Conservation (phyloP, 192 early-diverging fungal genomes). For the Umbelopsis vinacea region DNA sequence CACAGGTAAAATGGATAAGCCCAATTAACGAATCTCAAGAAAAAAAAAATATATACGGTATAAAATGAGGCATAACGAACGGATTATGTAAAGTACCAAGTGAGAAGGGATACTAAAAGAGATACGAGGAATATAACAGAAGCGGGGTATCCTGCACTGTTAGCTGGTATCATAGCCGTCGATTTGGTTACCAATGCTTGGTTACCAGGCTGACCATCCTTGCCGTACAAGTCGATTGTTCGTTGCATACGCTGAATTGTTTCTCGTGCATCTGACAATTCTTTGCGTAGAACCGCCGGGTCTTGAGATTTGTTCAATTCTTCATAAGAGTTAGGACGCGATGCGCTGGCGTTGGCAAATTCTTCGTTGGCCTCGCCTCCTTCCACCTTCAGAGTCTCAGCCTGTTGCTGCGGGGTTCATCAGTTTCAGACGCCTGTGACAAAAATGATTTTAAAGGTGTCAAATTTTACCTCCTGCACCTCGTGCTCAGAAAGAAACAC, state of each 20-base stretch:
- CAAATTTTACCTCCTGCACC: not conserved
- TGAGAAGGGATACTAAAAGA: not conserved
- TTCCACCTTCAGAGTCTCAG: not conserved
- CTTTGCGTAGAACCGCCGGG: constrained; percentile 6
- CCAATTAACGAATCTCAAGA: not conserved
- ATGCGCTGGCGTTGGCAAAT: constrained; percentile 11
- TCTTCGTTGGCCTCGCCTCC: not conserved
- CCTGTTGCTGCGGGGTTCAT: not conserved
- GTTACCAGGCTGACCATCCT: not conserved
- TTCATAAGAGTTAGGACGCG: not conserved
- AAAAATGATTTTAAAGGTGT: too few relatives aligned
- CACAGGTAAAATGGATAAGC: not conserved
- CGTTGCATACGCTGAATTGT: constrained; percentile 31
- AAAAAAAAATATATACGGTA: not conserved
- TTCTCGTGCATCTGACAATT: constrained; percentile 26
- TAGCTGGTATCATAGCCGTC: not conserved
- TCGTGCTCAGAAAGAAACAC: constrained; percentile 44
- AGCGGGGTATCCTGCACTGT: constrained; percentile 7
- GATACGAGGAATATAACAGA: constrained; percentile 4
- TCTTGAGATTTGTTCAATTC: not conserved
- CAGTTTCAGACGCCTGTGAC: not conserved
- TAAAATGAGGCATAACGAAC: not conserved
- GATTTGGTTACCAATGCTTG: not conserved
- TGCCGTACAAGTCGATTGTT: not conserved
- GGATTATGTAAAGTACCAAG: constrained; percentile 9